A percentile compares a stretch with the other conserved stretches of the same genome.
These are phyloP conservation scores for Exophiala dermatitidis DNA, from an alignment of 2,329 filamentous ascomycete genomes.

Conservation along the genomic window DNA sequence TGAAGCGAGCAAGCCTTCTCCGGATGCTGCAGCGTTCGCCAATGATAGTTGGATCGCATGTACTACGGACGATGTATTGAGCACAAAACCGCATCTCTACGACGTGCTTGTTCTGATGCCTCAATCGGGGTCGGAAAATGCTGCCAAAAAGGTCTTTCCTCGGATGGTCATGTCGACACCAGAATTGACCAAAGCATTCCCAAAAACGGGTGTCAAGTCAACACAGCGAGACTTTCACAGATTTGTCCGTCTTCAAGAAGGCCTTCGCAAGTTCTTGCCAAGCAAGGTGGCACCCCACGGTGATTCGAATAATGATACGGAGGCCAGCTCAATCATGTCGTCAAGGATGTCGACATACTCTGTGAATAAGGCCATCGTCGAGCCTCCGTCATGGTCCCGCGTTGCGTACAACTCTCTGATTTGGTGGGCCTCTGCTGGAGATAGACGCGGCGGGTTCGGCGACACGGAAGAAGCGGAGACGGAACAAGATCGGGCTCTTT, in stretches of 20 bases:
- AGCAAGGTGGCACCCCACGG: conserved; percentile 22
- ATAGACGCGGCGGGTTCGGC: conserved; percentile 48
- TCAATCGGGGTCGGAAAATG: conserved; percentile 48
- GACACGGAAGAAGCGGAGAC: conserved; percentile 48
- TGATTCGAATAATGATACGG: conserved; percentile 30
- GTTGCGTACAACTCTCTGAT: conserved; percentile 57
- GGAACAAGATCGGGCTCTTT: conserved; percentile 39
- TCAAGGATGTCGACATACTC: conserved; percentile 36
- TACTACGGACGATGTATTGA: conserved; percentile 88
- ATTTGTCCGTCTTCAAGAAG: conserved; percentile 61
- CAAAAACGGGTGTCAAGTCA: conserved; percentile 64
- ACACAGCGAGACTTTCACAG: conserved; percentile 84
- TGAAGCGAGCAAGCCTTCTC: conserved; percentile 32
- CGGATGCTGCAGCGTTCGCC: conserved; percentile 34
- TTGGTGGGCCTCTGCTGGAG: conserved; percentile 62
- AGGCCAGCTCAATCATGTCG: conserved; percentile 33
- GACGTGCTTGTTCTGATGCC: conserved; percentile 84
- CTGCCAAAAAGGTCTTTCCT: conserved; percentile 61
- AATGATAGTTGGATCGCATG: conserved; percentile 78
- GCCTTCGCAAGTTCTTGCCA: conserved; percentile 39
- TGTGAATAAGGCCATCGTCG: conserved; percentile 41
- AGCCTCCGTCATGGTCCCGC: conserved; percentile 53
- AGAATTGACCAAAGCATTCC: conserved; percentile 32
- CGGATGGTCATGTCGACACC: conserved; percentile 54
- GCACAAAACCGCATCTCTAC: conserved; percentile 77